These are phyloP conservation scores for Beta vulgaris DNA, from an alignment of 148 eudicot genomes.

Conservation along the genomic window DNA sequence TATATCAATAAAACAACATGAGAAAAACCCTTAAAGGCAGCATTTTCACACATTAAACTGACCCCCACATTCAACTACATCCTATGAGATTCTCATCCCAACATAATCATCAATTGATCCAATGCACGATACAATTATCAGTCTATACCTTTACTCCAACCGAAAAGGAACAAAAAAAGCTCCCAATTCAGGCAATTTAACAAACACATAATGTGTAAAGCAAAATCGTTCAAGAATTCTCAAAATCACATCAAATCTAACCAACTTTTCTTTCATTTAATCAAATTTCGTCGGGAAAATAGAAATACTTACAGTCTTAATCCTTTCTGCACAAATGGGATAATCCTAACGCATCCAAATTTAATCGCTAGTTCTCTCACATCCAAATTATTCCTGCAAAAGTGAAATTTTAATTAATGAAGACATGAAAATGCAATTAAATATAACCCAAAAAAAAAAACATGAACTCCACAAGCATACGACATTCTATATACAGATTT, in stretches of 20 bases:
- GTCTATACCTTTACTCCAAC: neutral
- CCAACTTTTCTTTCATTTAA: neutral
- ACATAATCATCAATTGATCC: neutral
- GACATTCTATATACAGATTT: no score
- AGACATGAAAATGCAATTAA: neutral
- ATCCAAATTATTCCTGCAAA: slow-evolving; percentile 80
- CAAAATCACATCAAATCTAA: neutral
- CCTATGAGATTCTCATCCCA: neutral
- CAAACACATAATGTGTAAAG: slow-evolving; percentile 29
- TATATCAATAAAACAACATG: slow-evolving; percentile 17
- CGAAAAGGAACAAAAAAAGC: neutral
- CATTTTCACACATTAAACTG: neutral
- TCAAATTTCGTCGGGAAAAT: neutral
- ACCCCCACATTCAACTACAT: neutral
- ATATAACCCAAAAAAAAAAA: neutral
- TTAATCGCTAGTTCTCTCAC: slow-evolving; percentile 80
- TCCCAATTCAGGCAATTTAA: slow-evolving; percentile 25
- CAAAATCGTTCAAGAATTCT: neutral
- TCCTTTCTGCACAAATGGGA: slow-evolving; percentile 80
- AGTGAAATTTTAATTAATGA: neutral
- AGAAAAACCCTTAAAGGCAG: neutral
- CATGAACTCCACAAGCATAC: no score
- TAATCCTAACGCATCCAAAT: slow-evolving; percentile 89
- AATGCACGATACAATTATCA: neutral
- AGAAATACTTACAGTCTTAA: slow-evolving; percentile 56